Evolutionary conservation across 257 asterid genomes (phyloP), one percentile per base, ranked within the genome.

Genomic region (Linderniella brevidens): DNA sequence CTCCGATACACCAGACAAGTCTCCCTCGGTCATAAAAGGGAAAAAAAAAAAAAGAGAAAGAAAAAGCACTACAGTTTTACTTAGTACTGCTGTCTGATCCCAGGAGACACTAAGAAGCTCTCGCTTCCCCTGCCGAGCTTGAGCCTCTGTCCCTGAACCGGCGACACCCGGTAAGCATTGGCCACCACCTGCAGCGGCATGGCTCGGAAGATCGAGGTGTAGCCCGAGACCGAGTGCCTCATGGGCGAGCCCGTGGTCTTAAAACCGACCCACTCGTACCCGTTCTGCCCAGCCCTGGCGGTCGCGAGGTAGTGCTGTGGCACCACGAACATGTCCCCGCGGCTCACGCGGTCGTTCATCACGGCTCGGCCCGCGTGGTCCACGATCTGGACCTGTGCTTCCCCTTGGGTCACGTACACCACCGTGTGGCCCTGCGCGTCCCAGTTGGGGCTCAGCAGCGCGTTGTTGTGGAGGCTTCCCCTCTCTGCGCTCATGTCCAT

Each of bases 401-500:
- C 75, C 0, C 93, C 95, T n/a, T 55, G 32, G 0, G 77, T 64
- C 50, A 73, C 84, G 61, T 84, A 80, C 19, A 70, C 59, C 4
- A 39, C 9, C 15, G 58, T 10, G 79, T 84, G 95, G 3, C 86
- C 74, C 3, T 37, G 49, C 59, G 40, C 36, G 5, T 72, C 49
- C 93, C 95, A 84, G 3, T 68, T 63, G 0, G 86, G 86, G 62
- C 71, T 73, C 58, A 67, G 1, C 60, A 46, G 32, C 4, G 51
- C 32, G 51, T 46, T 46, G 32, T 46, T 75, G 68, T 8, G 60
- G 8, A 84, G 79, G 9, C 17, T 40, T 51, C 84, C 86, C 58
- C 60, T 75, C 50, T 78, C 82, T 0, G 88, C 73, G 50, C 93
- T 84, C 79, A 83, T 20, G 59, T 79, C 94, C 63, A 83, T 29